Evolutionary conservation across 305 asterid genomes (phyloP), one percentile per base, ranked within the genome.

Genomic region (Fraxinus ornus): DNA sequence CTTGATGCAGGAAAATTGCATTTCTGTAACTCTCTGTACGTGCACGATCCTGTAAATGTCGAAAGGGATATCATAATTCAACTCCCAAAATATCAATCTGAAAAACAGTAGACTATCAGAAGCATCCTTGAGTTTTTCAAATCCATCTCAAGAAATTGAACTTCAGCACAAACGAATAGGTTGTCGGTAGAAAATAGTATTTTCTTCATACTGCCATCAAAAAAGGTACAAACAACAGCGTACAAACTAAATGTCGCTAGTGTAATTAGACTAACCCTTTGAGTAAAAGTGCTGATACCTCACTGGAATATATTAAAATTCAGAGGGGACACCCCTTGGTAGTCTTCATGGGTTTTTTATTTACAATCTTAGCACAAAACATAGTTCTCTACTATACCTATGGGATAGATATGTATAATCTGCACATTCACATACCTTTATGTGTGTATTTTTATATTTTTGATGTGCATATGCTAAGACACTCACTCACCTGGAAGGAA

Each of bases 1-100:
- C 94, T 90, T 86, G 91, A 85, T 94, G 95, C 83, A 90, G 97
- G 84, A 96, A 88, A 83, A 94, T 96, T 79, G 99, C 99, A 76
- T 93, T 91, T 83, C 94, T 89, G 83, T 96, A 96, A 79, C 95
- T 88, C 21, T 96, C 95, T 0, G 98, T 96, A 10, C 98, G 97
- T 30, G 85, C 94, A 26, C 93, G 94, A 87, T 96, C 99, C 98
- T 96, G 98, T 71, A 77, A 21, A 85, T 73, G 83, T 64, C 62
- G 81, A 68, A 81, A 62, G 77, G 83, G 78, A 78, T 66, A 70
- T 85, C 80, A 80, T 83, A 76, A 44, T 44, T 37, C 74, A 75
- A 70, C 55, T 64, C 33, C 35, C 73, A 64, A 37, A 37, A 37
- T 37, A 37, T 7, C 55, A 44, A 44, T 44, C 55, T 44, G n/a